Evolutionary conservation across 106 monocot species (phyloP).

Genomic region (Gastrodia elata): DNA sequence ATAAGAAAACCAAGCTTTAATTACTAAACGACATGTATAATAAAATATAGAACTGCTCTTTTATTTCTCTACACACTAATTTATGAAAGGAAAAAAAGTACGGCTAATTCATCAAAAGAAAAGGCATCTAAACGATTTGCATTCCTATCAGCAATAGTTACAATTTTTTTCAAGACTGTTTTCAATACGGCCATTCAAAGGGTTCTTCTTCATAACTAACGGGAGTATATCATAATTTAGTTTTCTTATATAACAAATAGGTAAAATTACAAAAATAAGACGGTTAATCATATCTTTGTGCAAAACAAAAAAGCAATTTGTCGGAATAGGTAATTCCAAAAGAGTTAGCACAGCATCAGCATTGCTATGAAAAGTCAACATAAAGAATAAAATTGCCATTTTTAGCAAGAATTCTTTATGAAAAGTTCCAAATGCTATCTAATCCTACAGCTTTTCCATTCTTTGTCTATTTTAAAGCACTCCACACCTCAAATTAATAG

Average conservation of each 20-base stretch:
- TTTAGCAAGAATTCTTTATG: too few species aligned
- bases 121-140: not conserved
- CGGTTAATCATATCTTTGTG: too few species aligned
- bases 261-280: not conserved
- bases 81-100: not conserved
- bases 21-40: not conserved
- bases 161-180: not conserved
- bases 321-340: too few species aligned
- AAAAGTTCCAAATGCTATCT: too few species aligned
- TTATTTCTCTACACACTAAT: not conserved
- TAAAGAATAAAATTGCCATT: too few species aligned
- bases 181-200: not conserved
- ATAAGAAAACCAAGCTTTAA: not conserved
- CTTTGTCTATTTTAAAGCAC: too few species aligned
- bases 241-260: not conserved
- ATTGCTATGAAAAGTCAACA: too few species aligned
- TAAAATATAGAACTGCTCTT: not conserved
- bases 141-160: too few species aligned
- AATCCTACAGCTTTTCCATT: too few species aligned
- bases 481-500: too few species aligned
- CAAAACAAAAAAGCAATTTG: too few species aligned
- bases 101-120: not conserved
- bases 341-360: too few species aligned
- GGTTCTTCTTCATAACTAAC: not conserved
- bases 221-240: not conserved